phyloP scores from a whole-genome alignment of 257 asterid species.

The Petrea volubilis region DNA sequence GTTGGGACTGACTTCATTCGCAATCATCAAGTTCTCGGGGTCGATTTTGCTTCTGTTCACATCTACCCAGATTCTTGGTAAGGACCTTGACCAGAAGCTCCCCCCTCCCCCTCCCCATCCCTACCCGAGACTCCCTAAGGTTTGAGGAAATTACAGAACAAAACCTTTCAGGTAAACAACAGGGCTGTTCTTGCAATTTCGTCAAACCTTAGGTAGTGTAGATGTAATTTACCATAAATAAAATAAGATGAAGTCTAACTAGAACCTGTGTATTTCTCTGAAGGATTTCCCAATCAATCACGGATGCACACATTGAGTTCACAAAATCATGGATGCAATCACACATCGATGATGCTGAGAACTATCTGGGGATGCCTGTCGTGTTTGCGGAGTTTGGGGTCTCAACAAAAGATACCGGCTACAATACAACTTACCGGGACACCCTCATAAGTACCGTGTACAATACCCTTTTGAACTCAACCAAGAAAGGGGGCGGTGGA shows the following conservation, averaged over 20 bases:
- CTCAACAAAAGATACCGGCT: conserved; percentile 71
- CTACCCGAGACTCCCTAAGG: too few species aligned
- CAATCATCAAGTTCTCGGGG: conserved; percentile 89
- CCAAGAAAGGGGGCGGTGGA: conserved; percentile 75
- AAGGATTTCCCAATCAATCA: conserved; percentile 75
- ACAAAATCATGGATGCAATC: conserved; percentile 90
- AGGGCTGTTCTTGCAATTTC: too few species aligned
- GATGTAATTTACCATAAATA: neutral
- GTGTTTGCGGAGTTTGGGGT: conserved; percentile 82
- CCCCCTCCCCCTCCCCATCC: neutral
- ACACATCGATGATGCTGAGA: conserved; percentile 84
- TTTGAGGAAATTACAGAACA: too few species aligned
- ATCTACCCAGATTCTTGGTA: conserved; percentile 92
- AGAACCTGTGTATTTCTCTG: neutral
- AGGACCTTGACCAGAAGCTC: conserved; percentile 17
- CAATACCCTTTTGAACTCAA: conserved; percentile 58
- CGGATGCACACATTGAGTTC: conserved; percentile 69
- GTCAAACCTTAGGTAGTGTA: too few species aligned
- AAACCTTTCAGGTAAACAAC: too few species aligned
- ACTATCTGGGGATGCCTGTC: conserved; percentile 75
- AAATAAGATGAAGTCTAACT: neutral
- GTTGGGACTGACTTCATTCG: conserved; percentile 96
- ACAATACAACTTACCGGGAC: conserved; percentile 59
- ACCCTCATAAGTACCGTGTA: conserved; percentile 59
- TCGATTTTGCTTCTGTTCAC: conserved; percentile 95